Evolutionary conservation across 805 yeast genomes (phyloP), one percentile per base, ranked within the genome.

Genomic region (Ogataea ramenticola): DNA sequence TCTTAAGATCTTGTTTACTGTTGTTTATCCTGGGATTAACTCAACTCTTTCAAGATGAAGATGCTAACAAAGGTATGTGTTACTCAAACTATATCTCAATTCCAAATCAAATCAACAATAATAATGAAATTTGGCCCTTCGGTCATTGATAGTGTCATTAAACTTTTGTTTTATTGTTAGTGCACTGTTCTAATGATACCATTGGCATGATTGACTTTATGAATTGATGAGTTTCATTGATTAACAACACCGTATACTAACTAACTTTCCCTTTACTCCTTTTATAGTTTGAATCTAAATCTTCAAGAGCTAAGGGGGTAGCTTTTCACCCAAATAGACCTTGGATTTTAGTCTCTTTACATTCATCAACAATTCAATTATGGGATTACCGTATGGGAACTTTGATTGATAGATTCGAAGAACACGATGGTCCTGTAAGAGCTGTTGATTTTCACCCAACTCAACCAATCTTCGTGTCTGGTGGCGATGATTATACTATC

Each of bases 361-460:
- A 91, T 65, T 86, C 96, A 24, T 88, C 96, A n/a, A 89, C 96
- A n/a, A 91, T 93, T 62, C 99, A 95, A 66, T 74, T 93, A 51
- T 93, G 99, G 99, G 99, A 93, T 67, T 93, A 95, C 68, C 82
- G 99, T 59, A 93, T 93, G 99, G 99, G 99, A 37, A 89, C 97
- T 3, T 70, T 93, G 61, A 81, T 93, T 61, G 98, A 90, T 65
- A 78, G 97, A 46, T 93, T 89, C 59, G 99, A 93, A 66, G 99
- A 91, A 57, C 99, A 93, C 63, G 96, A 86, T 57, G 99, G 99
- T 24, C 98, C 99, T 3, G 99, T 93, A 22, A 81, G 99, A 67
- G 81, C 90, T 47, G 86, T 93, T 36, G 91, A 82, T 62, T 91
- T 93, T 75, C 99, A 93, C 67, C 97, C 97, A 46, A 88, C 98